Percentiles rank a stretch among this genome's conserved stretches.
These are phyloP conservation scores for Gloeophyllum trabeum DNA, from an alignment of 768 basidiomycete species.

Conservation along the genomic window DNA sequence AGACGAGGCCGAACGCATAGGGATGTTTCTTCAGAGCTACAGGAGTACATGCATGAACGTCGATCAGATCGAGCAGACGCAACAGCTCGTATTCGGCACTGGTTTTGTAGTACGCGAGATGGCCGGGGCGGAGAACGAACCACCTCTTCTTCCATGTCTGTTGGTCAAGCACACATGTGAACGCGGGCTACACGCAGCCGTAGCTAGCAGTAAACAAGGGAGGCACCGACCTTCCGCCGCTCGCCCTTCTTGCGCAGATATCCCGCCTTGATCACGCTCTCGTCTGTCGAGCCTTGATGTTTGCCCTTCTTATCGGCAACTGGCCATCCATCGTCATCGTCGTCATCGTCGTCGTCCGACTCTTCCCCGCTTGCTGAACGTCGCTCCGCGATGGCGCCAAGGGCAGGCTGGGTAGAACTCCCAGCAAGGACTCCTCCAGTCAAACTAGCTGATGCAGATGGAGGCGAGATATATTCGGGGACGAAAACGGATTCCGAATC, in stretches of 20 bases:
- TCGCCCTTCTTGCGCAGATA: constrained; percentile 99
- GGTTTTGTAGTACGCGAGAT: constrained; percentile 95
- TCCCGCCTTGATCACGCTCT: constrained; percentile 77
- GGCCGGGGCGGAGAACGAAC: constrained; percentile 90
- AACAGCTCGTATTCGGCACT: constrained; percentile 90
- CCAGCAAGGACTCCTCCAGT: constrained; percentile 19
- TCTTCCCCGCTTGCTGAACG: constrained; percentile 62
- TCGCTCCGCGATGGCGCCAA: constrained; percentile 73
- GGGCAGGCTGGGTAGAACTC: constrained; percentile 33
- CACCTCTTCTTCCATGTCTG: constrained; percentile 99
- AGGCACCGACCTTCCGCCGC: constrained; percentile 70
- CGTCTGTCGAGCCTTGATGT: constrained; percentile 41
- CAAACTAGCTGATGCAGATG: constrained; percentile 25
- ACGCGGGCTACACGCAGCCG: constrained; percentile 1
- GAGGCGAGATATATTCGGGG: constrained; percentile 33
- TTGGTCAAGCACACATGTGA: constrained; percentile 4
- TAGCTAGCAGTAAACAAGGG: constrained; percentile 4
- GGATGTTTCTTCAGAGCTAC: constrained; percentile 84
- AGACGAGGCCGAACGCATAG: constrained; percentile 88
- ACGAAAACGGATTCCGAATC: constrained; percentile 68
- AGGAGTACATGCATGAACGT: constrained; percentile 83
- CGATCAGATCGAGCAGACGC: constrained; percentile 74
- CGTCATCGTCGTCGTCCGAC: constrained; percentile 65
- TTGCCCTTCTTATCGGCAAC: constrained; percentile 31
- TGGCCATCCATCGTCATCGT: constrained; percentile 56